Evolutionary conservation across 2,329 filamentous ascomycete genomes (phyloP).

Genomic region (Passalora sequoiae): DNA sequence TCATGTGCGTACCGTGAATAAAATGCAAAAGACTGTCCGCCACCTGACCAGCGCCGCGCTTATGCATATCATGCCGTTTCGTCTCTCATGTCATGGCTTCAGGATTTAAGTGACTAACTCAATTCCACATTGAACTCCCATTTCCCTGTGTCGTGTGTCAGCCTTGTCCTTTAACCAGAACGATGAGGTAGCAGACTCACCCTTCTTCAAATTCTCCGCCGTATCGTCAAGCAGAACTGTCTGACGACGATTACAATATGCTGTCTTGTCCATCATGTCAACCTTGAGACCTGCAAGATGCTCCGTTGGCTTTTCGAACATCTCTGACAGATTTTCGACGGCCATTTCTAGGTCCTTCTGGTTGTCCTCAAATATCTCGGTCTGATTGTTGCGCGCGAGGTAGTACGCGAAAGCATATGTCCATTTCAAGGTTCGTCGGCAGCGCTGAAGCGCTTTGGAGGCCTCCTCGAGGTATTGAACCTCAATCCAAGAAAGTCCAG

Average conservation of each 20-base stretch:
- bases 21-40: too few relatives aligned
- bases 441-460: slow-evolving; percentile 88
- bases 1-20: too few relatives aligned
- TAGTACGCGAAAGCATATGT: slow-evolving; percentile 99
- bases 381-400: slow-evolving; percentile 89
- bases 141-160: slow-evolving; percentile 30
- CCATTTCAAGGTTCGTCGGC: slow-evolving; percentile 98
- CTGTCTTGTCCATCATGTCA: slow-evolving; percentile 97
- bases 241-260: slow-evolving; percentile 89
- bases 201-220: slow-evolving; percentile 81
- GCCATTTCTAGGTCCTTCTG: slow-evolving; percentile 97
- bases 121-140: slow-evolving; percentile 35
- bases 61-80: too few relatives aligned
- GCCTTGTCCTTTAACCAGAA: too few relatives aligned
- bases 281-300: slow-evolving; percentile 85
- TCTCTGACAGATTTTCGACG: slow-evolving; percentile 92
- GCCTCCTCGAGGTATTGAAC: slow-evolving; percentile 94
- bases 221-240: slow-evolving; percentile 89
- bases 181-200: too few relatives aligned
- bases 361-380: slow-evolving; percentile 97
- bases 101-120: slow-evolving; percentile 1
- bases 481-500: slow-evolving; percentile 98
- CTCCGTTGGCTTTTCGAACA: slow-evolving; percentile 96
- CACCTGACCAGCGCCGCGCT: too few relatives aligned
- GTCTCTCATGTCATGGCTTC: too few relatives aligned